Base-by-base conservation (phyloP, 2,329 filamentous ascomycete species). In the Furcasterigmium sp. region DNA sequence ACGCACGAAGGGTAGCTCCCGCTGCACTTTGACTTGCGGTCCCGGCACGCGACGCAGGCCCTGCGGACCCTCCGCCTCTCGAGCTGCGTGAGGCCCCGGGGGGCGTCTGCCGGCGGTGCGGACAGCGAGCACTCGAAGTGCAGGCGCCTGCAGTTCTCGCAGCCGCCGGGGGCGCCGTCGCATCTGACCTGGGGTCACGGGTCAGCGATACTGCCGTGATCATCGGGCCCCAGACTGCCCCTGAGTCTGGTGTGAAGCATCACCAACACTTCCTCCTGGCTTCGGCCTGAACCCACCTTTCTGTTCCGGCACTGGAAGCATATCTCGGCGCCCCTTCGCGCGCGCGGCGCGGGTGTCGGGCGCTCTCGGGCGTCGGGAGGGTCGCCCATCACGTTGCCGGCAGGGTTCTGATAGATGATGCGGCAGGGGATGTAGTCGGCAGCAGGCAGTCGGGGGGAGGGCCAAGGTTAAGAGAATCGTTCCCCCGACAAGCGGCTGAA, bases 261-360 rank as follows among this genome's bases (percentile, higher is more conserved):
- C n/a, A n/a, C n/a, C n/a, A n/a, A n/a, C n/a, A n/a, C n/a, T n/a
- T n/a, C n/a, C n/a, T n/a, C n/a, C n/a, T n/a, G n/a, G n/a, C n/a
- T 26, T 26, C 23, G 23, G 23, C 23, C 11, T 26, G 11, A 26
- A 38, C 43, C 30, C 14, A 46, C 43, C 43, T 47, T 45, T 36
- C 46, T 43, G 46, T 47, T 47, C 15, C 46, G 46, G 37, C 43
- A 47, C 20, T 46, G 46, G 23, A 46, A 46, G 25, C 43, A 46
- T 35, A 47, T 47, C 43, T 47, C 43, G 20, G 45, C 17, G 15
- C 46, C 43, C 15, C 39, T 47, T 20, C 46, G 46, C 36, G 46
- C 39, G 20, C 43, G 42, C 18, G 32, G 32, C 14, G 32, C 32
- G 32, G 32, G 32, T 17, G 32, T 35, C 32, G 32, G 32, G n/a